Percentiles rank a stretch among this genome's conserved stretches.
These are phyloP conservation scores for Senna siamea DNA, from an alignment of 306 rosid genomes.

Conservation along the genomic window DNA sequence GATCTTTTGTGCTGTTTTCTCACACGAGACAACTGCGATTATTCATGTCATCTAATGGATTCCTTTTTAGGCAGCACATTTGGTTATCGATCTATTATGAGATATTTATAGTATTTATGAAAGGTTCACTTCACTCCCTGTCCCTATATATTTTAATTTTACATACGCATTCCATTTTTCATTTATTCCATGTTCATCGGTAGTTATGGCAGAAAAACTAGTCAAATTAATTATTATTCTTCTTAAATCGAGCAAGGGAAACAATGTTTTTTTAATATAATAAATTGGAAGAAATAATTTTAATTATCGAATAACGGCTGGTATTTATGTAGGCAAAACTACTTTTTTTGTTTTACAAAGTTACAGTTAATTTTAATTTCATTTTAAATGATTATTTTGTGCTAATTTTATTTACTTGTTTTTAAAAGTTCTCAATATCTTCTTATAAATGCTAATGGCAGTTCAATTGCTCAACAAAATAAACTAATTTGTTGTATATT, in stretches of 20 bases:
- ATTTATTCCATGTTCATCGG: not conserved
- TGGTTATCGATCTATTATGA: not conserved
- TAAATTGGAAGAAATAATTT: not conserved
- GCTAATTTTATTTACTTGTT: too few relatives aligned
- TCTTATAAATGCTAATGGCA: too few relatives aligned
- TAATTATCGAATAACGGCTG: not conserved
- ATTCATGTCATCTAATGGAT: not conserved
- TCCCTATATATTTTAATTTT: not conserved
- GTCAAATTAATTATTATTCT: not conserved
- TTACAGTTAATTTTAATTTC: too few relatives aligned
- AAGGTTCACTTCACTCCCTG: not conserved
- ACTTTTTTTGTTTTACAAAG: too few relatives aligned
- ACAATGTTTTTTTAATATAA: not conserved
- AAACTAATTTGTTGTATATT: too few relatives aligned
- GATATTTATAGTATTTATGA: not conserved
- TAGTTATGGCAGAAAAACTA: not conserved
- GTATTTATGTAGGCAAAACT: not conserved
- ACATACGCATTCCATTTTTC: not conserved
- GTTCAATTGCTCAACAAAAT: too few relatives aligned
- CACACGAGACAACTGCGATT: not conserved
- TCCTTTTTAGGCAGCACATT: not conserved
- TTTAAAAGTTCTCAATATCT: too few relatives aligned
- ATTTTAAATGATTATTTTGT: too few relatives aligned
- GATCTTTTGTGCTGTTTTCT: not conserved
- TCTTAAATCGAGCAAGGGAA: not conserved